These are phyloP conservation scores for Metschnikowia orientalis DNA, from an alignment of 805 yeast species.

Conservation along the genomic window DNA sequence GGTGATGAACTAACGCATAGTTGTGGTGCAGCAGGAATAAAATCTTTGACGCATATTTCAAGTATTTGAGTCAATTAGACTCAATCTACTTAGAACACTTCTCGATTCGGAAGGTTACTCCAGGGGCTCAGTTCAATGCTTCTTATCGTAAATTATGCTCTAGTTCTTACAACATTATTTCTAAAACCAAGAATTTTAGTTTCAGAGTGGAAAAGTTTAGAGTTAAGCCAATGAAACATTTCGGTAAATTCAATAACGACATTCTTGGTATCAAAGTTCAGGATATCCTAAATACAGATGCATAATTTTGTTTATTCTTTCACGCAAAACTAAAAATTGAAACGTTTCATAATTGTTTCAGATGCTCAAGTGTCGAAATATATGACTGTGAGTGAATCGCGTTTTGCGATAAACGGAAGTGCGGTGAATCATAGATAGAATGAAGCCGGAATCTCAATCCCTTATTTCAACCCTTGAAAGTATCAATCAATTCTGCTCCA, in stretches of 20 bases:
- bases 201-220: conserved; percentile 4
- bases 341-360: background rate
- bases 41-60: conserved; percentile 2
- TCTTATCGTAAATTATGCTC: conserved; percentile 1
- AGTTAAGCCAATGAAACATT: background rate
- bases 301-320: background rate
- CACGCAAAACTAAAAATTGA: background rate
- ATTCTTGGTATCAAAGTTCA: conserved; percentile 2
- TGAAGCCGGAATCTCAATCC: conserved; percentile 2
- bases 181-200: background rate
- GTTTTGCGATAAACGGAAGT: too few species aligned
- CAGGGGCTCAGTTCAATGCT: background rate
- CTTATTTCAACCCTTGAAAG: conserved; percentile 1
- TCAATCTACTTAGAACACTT: conserved; percentile 3
- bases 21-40: conserved; percentile 3
- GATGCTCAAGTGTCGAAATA: background rate
- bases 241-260: background rate
- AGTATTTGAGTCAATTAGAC: conserved; percentile 2
- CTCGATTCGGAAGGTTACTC: conserved; percentile 1
- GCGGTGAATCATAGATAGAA: too few species aligned
- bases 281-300: background rate
- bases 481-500: conserved; percentile 2
- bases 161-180: background rate
- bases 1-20: conserved; percentile 1
- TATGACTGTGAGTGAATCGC: too few species aligned